phyloP scores from a whole-genome alignment of 805 yeast species.

The Kodamaea sagamina region DNA sequence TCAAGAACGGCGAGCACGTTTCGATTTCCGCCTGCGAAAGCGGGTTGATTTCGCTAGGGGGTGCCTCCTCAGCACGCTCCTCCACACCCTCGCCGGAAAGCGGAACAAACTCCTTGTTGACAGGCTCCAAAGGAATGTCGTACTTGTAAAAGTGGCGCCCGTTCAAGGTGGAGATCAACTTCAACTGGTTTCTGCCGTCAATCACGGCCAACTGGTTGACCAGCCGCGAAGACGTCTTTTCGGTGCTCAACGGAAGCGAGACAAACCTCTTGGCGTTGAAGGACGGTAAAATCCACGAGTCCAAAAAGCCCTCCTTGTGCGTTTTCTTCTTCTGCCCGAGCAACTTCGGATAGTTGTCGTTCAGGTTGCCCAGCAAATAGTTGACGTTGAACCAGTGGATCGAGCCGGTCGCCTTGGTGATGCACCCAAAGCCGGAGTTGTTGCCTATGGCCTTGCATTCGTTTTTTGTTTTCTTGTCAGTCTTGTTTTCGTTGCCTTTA shows the following conservation, averaged over 20 bases:
- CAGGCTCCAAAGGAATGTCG: constrained; percentile 18
- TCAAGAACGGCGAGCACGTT: constrained; percentile 46
- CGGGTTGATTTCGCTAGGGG: constrained; percentile 25
- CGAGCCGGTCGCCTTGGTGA: constrained; percentile 57
- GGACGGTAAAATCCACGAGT: constrained; percentile 52
- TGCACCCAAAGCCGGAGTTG: constrained; percentile 50
- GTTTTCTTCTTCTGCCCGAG: background rate
- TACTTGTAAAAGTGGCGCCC: constrained; percentile 43
- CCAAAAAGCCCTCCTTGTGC: constrained; percentile 21
- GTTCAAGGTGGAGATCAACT: constrained; percentile 38
- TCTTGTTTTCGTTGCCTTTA: constrained; percentile 2
- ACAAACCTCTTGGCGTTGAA: constrained; percentile 30
- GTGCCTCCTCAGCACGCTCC: background rate
- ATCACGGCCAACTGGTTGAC: constrained; percentile 35
- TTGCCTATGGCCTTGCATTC: constrained; percentile 13
- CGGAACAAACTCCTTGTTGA: constrained; percentile 4
- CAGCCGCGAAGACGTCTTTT: constrained; percentile 2
- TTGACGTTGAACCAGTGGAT: constrained; percentile 61
- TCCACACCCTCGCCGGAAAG: background rate
- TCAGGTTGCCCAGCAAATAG: constrained; percentile 36
- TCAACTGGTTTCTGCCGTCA: constrained; percentile 33
- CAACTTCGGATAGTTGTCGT: constrained; percentile 29
- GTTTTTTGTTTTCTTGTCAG: constrained; percentile 2
- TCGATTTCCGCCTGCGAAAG: constrained; percentile 58
- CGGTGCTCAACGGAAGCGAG: constrained; percentile 22